Percentiles rank a stretch among this genome's conserved stretches.
Evolutionary conservation across 139 green algal species (phyloP).

Genomic region (Closterium sp.): DNA sequence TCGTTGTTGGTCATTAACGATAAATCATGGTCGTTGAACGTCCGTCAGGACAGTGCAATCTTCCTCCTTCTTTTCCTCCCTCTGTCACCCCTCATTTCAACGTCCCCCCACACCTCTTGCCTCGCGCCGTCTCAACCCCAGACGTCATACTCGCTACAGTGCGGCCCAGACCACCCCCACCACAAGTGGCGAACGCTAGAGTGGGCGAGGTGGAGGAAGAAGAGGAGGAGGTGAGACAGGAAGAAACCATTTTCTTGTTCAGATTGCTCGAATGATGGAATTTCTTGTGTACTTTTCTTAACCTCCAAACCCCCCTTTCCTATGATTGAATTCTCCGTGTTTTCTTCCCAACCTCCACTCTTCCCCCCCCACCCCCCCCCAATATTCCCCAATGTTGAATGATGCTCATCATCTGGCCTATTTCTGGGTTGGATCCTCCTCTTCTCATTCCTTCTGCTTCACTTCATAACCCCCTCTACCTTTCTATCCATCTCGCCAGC

Average conservation of each 20-base stretch:
- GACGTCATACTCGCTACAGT: conserved; percentile 9
- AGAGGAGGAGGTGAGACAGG: conserved; percentile 8
- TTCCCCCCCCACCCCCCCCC: too few species aligned
- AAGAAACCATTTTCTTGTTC: too few species aligned
- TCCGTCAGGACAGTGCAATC: too few species aligned
- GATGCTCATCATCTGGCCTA: neutral
- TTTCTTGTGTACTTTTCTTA: neutral
- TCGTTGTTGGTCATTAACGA: too few species aligned
- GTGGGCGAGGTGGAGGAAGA: conserved; percentile 20
- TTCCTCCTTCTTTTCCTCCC: neutral
- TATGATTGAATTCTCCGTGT: too few species aligned
- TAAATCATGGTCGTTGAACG: neutral
- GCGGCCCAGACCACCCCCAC: neutral
- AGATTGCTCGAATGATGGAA: neutral
- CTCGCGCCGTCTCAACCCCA: neutral
- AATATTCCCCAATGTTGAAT: neutral
- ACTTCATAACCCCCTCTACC: neutral
- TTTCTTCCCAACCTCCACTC: too few species aligned
- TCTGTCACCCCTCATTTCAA: neutral
- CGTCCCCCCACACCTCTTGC: neutral
- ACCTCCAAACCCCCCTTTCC: too few species aligned
- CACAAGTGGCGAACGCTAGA: neutral
- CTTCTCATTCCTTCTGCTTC: neutral
- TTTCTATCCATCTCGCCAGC: neutral
- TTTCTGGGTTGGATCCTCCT: neutral